A percentile compares a stretch with the other conserved stretches of the same genome.
These are phyloP conservation scores for Patellifolia procumbens DNA, from an alignment of 179 eudicot genomes.

Conservation along the genomic window DNA sequence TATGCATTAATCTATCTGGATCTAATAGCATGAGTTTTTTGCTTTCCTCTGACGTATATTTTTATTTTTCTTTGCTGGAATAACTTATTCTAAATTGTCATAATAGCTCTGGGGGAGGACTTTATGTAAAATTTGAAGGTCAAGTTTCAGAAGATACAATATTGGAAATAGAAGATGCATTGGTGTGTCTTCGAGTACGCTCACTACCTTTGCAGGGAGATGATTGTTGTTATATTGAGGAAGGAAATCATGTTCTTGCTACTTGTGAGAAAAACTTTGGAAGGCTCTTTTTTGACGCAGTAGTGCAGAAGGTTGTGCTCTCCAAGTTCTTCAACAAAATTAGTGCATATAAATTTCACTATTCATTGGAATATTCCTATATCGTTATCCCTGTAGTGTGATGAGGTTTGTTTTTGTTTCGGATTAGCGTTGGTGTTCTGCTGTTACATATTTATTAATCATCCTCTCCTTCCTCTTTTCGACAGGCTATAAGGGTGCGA, in stretches of 20 bases:
- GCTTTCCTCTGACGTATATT: not conserved
- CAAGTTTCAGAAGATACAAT: slow-evolving; percentile 34
- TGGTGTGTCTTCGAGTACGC: slow-evolving; percentile 48
- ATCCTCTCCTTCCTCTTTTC: not conserved
- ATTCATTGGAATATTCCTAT: not conserved
- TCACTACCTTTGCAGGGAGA: slow-evolving; percentile 50
- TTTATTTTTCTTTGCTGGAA: not conserved
- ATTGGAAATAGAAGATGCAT: slow-evolving; percentile 39
- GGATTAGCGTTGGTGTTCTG: not conserved
- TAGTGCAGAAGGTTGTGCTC: slow-evolving; percentile 50
- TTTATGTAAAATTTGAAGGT: slow-evolving; percentile 37
- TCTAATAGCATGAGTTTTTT: not conserved
- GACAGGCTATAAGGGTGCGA: slow-evolving; percentile 43
- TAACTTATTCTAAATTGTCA: slow-evolving; percentile 5
- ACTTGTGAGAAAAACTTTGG: slow-evolving; percentile 32
- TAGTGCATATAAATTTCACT: not conserved
- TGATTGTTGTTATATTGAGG: slow-evolving; percentile 47
- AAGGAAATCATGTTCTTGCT: slow-evolving; percentile 58
- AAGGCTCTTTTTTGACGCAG: slow-evolving; percentile 51
- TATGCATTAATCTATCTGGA: not conserved
- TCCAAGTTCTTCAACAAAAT: not conserved
- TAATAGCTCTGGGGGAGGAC: slow-evolving; percentile 42
- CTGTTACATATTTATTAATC: not conserved
- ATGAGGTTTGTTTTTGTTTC: not conserved
- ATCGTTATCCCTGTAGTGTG: not conserved